phyloP scores from a whole-genome alignment of 2,329 filamentous ascomycete genomes.

The Venturia nashicola region DNA sequence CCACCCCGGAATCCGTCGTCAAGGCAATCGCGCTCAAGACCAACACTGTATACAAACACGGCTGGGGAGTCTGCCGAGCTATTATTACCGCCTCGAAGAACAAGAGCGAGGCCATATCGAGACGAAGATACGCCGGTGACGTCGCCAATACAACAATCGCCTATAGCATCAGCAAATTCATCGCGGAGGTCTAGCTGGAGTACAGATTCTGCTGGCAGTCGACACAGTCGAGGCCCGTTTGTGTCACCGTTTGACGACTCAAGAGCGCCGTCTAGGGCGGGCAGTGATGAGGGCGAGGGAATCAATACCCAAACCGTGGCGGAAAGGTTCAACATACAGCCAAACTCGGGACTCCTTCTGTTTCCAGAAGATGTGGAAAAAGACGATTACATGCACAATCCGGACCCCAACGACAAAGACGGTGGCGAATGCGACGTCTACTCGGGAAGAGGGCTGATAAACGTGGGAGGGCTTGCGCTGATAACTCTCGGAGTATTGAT shows the following conservation, averaged over 20 bases:
- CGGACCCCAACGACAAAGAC: constrained; percentile 51
- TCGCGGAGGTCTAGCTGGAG: constrained; percentile 55
- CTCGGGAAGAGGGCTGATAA: constrained; percentile 49
- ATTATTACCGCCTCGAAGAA: constrained; percentile 36
- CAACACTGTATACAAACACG: constrained; percentile 23
- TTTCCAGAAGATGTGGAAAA: constrained; percentile 64
- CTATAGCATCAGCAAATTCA: constrained; percentile 32
- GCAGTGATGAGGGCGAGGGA: constrained; percentile 44
- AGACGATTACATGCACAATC: constrained; percentile 61
- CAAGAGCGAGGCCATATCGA: constrained; percentile 36
- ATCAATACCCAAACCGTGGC: constrained; percentile 61
- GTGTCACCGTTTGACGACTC: constrained; percentile 48
- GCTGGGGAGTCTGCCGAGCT: constrained; percentile 36
- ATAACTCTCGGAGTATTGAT: constrained; percentile 49
- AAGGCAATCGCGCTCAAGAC: constrained; percentile 27
- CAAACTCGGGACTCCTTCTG: constrained; percentile 52
- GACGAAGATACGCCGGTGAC: constrained; percentile 34
- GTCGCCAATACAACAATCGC: constrained; percentile 15
- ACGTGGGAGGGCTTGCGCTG: constrained; percentile 49
- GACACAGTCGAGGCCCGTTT: constrained; percentile 39
- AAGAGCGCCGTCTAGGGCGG: constrained; percentile 43
- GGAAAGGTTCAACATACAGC: constrained; percentile 61
- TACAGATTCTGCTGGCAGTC: constrained; percentile 40
- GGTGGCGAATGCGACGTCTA: constrained; percentile 53
- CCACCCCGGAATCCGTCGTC: constrained; percentile 33